A percentile compares a stretch with the other conserved stretches of the same genome.
These are phyloP conservation scores for Coniochaeta sp. DNA, from an alignment of 2,329 filamentous ascomycete species.

Conservation along the genomic window DNA sequence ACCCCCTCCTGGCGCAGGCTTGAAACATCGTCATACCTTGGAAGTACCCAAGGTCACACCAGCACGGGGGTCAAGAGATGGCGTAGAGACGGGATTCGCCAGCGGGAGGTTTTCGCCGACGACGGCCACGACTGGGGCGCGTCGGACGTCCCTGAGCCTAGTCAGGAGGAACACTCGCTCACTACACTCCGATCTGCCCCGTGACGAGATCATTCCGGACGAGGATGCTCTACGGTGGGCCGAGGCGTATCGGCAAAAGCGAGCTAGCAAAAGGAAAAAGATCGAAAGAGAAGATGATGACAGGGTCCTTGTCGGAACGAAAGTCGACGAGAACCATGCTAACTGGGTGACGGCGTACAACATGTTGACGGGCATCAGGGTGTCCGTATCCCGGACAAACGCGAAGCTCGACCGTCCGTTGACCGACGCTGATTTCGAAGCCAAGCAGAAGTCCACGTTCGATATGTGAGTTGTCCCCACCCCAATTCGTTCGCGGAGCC, in stretches of 20 bases:
- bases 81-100: slow-evolving; percentile 55
- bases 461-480: slow-evolving; percentile 68
- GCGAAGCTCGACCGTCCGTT: slow-evolving; percentile 90
- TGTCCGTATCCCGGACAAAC: slow-evolving; percentile 91
- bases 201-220: slow-evolving; percentile 78
- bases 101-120: slow-evolving; percentile 78
- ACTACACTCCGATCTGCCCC: slow-evolving; percentile 72
- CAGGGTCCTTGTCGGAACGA: slow-evolving; percentile 88
- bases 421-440: slow-evolving; percentile 85
- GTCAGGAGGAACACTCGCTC: slow-evolving; percentile 76
- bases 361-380: slow-evolving; percentile 98
- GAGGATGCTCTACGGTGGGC: slow-evolving; percentile 90
- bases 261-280: slow-evolving; percentile 76
- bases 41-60: slow-evolving; percentile 69
- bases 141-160: slow-evolving; percentile 77
- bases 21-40: slow-evolving; percentile 80
- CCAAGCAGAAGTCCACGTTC: slow-evolving; percentile 96
- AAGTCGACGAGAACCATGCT: slow-evolving; percentile 93
- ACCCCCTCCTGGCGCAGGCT: slow-evolving; percentile 45
- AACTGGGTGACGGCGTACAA: slow-evolving; percentile 99
- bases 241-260: slow-evolving; percentile 84
- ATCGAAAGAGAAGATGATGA: slow-evolving; percentile 89
- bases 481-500: background rate
- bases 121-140: slow-evolving; percentile 45
- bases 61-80: slow-evolving; percentile 66